phyloP scores from a whole-genome alignment of 2,329 filamentous ascomycete genomes.

The Phialemoniopsis sp. region DNA sequence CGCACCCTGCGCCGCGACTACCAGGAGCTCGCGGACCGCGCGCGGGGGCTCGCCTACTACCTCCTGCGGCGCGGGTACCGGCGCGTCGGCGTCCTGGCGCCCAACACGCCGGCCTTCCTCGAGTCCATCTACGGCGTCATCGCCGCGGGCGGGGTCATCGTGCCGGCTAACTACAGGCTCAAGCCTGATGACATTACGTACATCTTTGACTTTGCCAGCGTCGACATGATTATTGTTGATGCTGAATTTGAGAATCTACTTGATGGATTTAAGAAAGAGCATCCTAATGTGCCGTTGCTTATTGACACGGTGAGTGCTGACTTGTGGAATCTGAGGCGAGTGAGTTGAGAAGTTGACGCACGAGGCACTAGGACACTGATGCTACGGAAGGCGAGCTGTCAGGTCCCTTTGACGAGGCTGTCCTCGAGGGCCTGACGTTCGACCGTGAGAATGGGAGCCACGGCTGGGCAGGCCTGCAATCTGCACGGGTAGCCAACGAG shows the following conservation, averaged over 20 bases:
- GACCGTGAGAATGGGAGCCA: slow-evolving; percentile 62
- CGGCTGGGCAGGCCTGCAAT: slow-evolving; percentile 73
- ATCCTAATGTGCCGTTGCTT: slow-evolving; percentile 65
- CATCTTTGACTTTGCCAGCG: slow-evolving; percentile 84
- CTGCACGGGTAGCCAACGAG: slow-evolving; percentile 55
- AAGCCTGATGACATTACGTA: slow-evolving; percentile 85
- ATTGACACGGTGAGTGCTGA: slow-evolving; percentile 55
- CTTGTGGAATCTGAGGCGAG: too few species aligned
- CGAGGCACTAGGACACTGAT: slow-evolving; percentile 64
- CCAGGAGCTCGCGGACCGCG: slow-evolving; percentile 76
- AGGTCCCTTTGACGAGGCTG: slow-evolving; percentile 78
- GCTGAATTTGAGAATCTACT: slow-evolving; percentile 72
- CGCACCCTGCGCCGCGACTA: slow-evolving; percentile 74
- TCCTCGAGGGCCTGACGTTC: slow-evolving; percentile 73
- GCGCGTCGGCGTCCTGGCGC: slow-evolving; percentile 79
- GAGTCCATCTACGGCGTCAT: slow-evolving; percentile 86
- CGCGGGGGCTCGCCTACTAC: slow-evolving; percentile 84
- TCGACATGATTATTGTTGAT: slow-evolving; percentile 84
- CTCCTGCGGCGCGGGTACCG: slow-evolving; percentile 69
- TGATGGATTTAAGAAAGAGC: slow-evolving; percentile 55
- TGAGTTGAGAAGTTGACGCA: not conserved
- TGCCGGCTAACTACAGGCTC: slow-evolving; percentile 60
- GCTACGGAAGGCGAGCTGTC: slow-evolving; percentile 66
- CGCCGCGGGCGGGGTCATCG: slow-evolving; percentile 74
- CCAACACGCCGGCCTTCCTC: slow-evolving; percentile 93